Conservation (phyloP, 805 yeast genomes). For the Blastobotrys muscicola region DNA sequence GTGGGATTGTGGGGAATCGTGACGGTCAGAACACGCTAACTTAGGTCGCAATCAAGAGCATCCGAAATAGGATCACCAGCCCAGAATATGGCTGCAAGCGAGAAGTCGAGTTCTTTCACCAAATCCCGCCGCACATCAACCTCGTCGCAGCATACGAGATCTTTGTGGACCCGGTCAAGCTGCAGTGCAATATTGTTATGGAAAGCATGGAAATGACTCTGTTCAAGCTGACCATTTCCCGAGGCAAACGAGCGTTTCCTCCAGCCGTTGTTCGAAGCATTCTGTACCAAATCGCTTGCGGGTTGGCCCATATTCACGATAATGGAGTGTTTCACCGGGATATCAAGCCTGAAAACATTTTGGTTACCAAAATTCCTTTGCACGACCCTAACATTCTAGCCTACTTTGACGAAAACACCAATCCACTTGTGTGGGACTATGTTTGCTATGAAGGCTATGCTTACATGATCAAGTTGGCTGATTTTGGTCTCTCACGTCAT, state of each 20-base stretch:
- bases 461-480: conserved; percentile 77
- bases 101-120: conserved; percentile 27
- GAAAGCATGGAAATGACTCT: conserved; percentile 80
- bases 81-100: conserved; percentile 42
- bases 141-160: conserved; percentile 70
- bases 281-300: conserved; percentile 61
- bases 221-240: conserved; percentile 61
- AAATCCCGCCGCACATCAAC: conserved; percentile 62
- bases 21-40: no score
- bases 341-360: conserved; percentile 86
- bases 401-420: background rate
- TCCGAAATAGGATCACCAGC: conserved; percentile 47
- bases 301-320: conserved; percentile 71
- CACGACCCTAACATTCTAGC: background rate
- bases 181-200: conserved; percentile 72
- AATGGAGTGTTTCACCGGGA: conserved; percentile 74
- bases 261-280: conserved; percentile 40
- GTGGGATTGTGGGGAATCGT: no score
- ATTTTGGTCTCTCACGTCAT: conserved; percentile 86
- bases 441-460: conserved; percentile 36
- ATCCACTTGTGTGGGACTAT: conserved; percentile 51
- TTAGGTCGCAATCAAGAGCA: conserved; percentile 71
- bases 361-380: conserved; percentile 45
- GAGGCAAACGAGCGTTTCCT: conserved; percentile 46
- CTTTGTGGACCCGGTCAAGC: conserved; percentile 55